Percentiles rank a stretch among this genome's conserved stretches.
Conservation (phyloP, 192 early-diverging fungal species). For the Coemansia sp. region DNA sequence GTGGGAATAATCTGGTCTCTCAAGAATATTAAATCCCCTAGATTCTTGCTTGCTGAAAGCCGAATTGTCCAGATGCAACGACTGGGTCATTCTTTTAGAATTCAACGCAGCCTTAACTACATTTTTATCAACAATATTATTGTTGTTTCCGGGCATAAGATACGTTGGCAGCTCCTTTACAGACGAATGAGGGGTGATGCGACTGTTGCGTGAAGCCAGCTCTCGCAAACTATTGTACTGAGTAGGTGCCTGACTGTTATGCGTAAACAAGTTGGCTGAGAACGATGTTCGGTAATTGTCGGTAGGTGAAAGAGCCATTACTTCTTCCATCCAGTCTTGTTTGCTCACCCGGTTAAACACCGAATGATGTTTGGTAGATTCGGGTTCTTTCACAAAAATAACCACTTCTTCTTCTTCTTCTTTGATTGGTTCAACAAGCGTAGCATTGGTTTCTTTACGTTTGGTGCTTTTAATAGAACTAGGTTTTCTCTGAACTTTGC, state of each 20-base stretch:
- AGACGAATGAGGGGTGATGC: conserved; percentile 15
- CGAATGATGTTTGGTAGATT: conserved; percentile 10
- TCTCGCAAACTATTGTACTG: conserved; percentile 33
- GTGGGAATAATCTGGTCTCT: conserved; percentile 33
- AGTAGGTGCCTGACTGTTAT: background rate
- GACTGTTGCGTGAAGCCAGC: conserved; percentile 47
- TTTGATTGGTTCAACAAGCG: background rate
- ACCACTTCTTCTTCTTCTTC: background rate
- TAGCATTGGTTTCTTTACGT: background rate
- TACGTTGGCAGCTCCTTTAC: conserved; percentile 22
- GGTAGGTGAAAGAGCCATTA: conserved; percentile 48
- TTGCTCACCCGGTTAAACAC: conserved; percentile 38
- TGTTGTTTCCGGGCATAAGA: background rate
- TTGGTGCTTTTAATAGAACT: background rate
- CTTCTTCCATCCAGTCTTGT: conserved; percentile 49
- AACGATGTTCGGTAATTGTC: conserved; percentile 36
- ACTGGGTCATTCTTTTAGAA: conserved; percentile 19
- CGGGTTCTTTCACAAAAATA: background rate
- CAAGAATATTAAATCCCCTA: conserved; percentile 15
- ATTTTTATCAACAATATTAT: background rate
- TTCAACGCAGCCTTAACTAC: background rate
- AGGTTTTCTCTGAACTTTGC: background rate
- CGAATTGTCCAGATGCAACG: conserved; percentile 19
- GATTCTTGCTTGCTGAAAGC: conserved; percentile 19
- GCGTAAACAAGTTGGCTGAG: conserved; percentile 11